A percentile compares a stretch with the other conserved stretches of the same genome.
These are phyloP conservation scores for Cordyceps pruinosa DNA, from an alignment of 2,329 filamentous ascomycete genomes.

Conservation along the genomic window DNA sequence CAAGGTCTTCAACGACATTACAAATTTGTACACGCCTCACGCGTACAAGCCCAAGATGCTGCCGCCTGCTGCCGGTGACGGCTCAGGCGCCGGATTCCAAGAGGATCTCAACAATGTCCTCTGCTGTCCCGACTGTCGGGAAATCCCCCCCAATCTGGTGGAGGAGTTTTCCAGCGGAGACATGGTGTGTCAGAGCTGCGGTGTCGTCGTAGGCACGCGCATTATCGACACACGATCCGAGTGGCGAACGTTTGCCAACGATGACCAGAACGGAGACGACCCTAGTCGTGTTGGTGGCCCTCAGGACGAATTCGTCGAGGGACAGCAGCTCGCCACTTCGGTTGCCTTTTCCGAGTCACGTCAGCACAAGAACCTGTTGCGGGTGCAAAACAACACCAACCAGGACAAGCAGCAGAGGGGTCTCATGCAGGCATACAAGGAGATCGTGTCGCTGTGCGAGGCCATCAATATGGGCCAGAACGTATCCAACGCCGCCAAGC, in stretches of 20 bases:
- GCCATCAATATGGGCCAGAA: slow-evolving; percentile 72
- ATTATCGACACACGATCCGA: slow-evolving; percentile 95
- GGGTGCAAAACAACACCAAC: slow-evolving; percentile 79
- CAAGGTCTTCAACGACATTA: slow-evolving; percentile 33
- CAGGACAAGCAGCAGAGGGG: slow-evolving; percentile 78
- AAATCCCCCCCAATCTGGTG: slow-evolving; percentile 83
- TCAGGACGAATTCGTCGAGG: slow-evolving; percentile 82
- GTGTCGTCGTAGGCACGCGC: slow-evolving; percentile 80
- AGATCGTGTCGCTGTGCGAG: slow-evolving; percentile 84
- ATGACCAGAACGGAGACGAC: slow-evolving; percentile 93
- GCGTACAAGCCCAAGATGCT: slow-evolving; percentile 42
- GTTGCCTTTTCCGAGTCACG: slow-evolving; percentile 77
- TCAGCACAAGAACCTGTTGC: slow-evolving; percentile 66
- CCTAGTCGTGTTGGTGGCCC: slow-evolving; percentile 97
- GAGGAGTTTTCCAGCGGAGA: slow-evolving; percentile 92
- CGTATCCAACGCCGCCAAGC: slow-evolving; percentile 84
- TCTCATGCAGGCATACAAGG: slow-evolving; percentile 77
- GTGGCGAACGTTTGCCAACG: slow-evolving; percentile 98
- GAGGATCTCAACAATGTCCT: slow-evolving; percentile 83
- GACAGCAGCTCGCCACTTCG: slow-evolving; percentile 79
- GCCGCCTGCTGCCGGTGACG: slow-evolving; percentile 29
- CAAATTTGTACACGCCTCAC: slow-evolving; percentile 38
- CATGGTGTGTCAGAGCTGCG: slow-evolving; percentile 87
- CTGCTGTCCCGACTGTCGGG: slow-evolving; percentile 85
- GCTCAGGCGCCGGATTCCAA: slow-evolving; percentile 45